phyloP scores from a whole-genome alignment of 1,284 basidiomycete species.

The Takashimella koratensis region DNA sequence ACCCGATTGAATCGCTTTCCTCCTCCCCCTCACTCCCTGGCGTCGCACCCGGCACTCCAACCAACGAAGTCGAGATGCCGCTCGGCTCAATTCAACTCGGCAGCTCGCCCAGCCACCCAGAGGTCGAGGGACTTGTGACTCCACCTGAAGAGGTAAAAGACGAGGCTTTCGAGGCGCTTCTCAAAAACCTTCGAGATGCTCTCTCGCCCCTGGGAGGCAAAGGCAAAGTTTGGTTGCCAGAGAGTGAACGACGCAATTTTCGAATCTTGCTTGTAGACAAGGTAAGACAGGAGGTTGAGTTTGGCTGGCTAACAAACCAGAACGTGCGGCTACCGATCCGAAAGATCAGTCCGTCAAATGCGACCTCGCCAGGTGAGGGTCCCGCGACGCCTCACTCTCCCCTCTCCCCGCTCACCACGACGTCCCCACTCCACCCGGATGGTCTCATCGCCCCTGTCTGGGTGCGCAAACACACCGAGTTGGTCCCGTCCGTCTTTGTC shows the following conservation, averaged over 20 bases:
- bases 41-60: not conserved
- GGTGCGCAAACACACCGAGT: constrained; percentile 89
- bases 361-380: constrained; percentile 16
- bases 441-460: constrained; percentile 95
- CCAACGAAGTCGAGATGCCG: not conserved
- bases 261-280: constrained; percentile 78
- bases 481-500: constrained; percentile 88
- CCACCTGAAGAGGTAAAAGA: constrained; percentile 8
- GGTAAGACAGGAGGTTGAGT: constrained; percentile 44
- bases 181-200: constrained; percentile 58
- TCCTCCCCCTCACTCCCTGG: not conserved
- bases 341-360: constrained; percentile 58
- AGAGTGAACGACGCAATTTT: constrained; percentile 58
- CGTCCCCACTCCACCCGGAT: constrained; percentile 86
- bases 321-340: constrained; percentile 78
- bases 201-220: constrained; percentile 61
- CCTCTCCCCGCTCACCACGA: constrained; percentile 79
- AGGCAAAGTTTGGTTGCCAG: constrained; percentile 46
- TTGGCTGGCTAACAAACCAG: constrained; percentile 44
- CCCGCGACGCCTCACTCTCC: constrained; percentile 63
- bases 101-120: not conserved
- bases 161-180: constrained; percentile 54
- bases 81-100: not conserved
- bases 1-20: not conserved
- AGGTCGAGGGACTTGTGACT: not conserved